Base-by-base conservation (phyloP, 305 asterid species). In the Petunia hybrid region DNA sequence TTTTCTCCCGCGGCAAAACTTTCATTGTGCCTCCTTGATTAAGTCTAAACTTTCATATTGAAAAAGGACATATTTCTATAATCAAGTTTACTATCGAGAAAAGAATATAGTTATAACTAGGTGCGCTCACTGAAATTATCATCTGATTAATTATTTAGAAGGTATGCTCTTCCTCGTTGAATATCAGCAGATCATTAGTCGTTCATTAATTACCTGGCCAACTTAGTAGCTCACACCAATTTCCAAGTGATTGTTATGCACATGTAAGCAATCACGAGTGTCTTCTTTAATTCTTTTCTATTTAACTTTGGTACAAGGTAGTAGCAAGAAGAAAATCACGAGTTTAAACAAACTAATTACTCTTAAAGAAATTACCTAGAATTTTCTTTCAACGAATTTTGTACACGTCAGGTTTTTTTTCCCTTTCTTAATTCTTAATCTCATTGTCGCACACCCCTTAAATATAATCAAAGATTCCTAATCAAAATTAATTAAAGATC, bases 351-450 rank as follows among this genome's bases (percentile, higher is more conserved):
- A 51, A 51, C n/a, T 8, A 51, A 51, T 10, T 51, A 51, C 57
- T 8, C n/a, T 10, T 10, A 48, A 48, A 51, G 1, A 35, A 73
- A 51, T 36, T 51, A 51, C 14, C 36, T 36, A 13, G 13, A 51
- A 73, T 35, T 73, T 48, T 35, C 35, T 48, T 51, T 1, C 12
- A 51, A 51, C 78, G 43, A 73, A 9, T 51, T 5, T 73, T 35
- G 45, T 9, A 71, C 45, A 48, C 48, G 12, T 31, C 43, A 46
- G n/a, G 35, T 35, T 71, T 2, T 10, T 46, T 4, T 35, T 69
- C 59, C 10, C 46, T 71, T 71, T 48, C 8, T 73, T 51, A 48
- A 73, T 73, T 51, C 63, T 53, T 73, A 51, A 73, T 73, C 63
- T 51, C 36, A 36, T 51, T 71, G 36, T 73, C 10, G 60, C 22